Percentiles rank a stretch among this genome's conserved stretches.
These are phyloP conservation scores for Silene latifolia DNA, from an alignment of 148 eudicot genomes.

Conservation along the genomic window DNA sequence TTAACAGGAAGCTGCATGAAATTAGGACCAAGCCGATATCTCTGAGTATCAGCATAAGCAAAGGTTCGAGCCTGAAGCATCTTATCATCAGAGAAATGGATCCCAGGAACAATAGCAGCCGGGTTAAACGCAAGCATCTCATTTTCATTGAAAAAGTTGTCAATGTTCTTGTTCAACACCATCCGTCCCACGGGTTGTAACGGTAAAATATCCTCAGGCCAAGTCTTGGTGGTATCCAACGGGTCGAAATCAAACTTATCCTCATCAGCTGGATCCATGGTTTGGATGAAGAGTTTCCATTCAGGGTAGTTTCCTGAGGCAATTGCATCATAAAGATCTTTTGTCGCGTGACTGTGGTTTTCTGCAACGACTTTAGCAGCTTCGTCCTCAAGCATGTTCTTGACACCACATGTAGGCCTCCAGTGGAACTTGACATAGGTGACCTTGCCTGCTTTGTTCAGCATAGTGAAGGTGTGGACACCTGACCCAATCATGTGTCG, in stretches of 20 bases:
- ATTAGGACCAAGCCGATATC: constrained; percentile 91
- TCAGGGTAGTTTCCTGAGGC: constrained; percentile 88
- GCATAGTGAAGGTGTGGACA: constrained; percentile 71
- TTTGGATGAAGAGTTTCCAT: constrained; percentile 85
- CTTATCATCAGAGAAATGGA: constrained; percentile 85
- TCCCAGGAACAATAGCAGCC: constrained; percentile 71
- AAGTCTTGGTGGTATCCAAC: constrained; percentile 76
- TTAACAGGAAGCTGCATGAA: constrained; percentile 88
- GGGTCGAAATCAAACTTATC: constrained; percentile 91
- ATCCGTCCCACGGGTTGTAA: constrained; percentile 88
- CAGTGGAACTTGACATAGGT: constrained; percentile 89
- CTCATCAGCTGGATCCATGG: constrained; percentile 79
- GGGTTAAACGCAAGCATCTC: constrained; percentile 89
- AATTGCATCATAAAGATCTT: constrained; percentile 83
- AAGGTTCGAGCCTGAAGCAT: constrained; percentile 78
- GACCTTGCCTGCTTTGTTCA: constrained; percentile 75
- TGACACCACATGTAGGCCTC: constrained; percentile 94
- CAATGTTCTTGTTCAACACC: constrained; percentile 88
- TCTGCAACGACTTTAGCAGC: constrained; percentile 73
- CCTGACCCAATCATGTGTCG: constrained; percentile 95
- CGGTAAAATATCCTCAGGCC: constrained; percentile 93
- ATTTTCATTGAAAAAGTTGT: constrained; percentile 85
- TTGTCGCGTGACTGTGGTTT: constrained; percentile 93
- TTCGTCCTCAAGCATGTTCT: constrained; percentile 72
- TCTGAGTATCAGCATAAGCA: constrained; percentile 87